Percentiles rank a stretch among this genome's conserved stretches.
Evolutionary conservation across 305 asterid genomes (phyloP).

Genomic region (Fraxinus sp.): DNA sequence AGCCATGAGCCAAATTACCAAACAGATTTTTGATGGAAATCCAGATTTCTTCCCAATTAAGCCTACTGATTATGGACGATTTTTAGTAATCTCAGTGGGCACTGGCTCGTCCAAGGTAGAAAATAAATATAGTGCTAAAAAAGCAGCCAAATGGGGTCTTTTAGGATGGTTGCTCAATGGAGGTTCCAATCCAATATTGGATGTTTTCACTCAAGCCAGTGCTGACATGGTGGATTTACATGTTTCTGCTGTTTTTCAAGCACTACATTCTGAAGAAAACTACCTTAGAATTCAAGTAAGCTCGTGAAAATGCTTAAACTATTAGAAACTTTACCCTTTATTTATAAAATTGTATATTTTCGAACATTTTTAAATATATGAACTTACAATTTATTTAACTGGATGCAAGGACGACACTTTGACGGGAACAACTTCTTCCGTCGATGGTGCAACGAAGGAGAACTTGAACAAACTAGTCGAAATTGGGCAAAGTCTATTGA

Average conservation of each 20-base stretch:
- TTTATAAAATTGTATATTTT: too few species aligned
- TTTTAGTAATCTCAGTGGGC: slow-evolving; percentile 44
- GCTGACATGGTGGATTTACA: slow-evolving; percentile 46
- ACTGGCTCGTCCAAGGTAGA: slow-evolving; percentile 38
- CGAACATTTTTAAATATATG: neutral
- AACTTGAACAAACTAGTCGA: slow-evolving; percentile 36
- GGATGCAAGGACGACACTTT: slow-evolving; percentile 37
- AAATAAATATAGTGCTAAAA: slow-evolving; percentile 29
- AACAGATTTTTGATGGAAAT: slow-evolving; percentile 21
- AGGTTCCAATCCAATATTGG: slow-evolving; percentile 35
- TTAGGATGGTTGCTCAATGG: slow-evolving; percentile 34
- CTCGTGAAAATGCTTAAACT: neutral
- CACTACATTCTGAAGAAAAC: slow-evolving; percentile 29
- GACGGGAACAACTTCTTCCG: slow-evolving; percentile 25
- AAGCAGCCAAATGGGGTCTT: slow-evolving; percentile 47
- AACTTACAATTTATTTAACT: neutral
- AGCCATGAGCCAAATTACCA: slow-evolving; percentile 33
- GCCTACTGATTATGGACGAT: slow-evolving; percentile 32
- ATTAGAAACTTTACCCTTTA: neutral
- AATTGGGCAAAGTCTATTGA: slow-evolving; percentile 31
- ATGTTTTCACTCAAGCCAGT: slow-evolving; percentile 41
- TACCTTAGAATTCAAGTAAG: slow-evolving; percentile 43
- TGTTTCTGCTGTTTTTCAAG: slow-evolving; percentile 36
- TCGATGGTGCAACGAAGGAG: slow-evolving; percentile 42
- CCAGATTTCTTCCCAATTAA: slow-evolving; percentile 30